These are phyloP conservation scores for Penicillium coprophilum DNA, from an alignment of 495 filamentous ascomycete genomes.

Conservation along the genomic window DNA sequence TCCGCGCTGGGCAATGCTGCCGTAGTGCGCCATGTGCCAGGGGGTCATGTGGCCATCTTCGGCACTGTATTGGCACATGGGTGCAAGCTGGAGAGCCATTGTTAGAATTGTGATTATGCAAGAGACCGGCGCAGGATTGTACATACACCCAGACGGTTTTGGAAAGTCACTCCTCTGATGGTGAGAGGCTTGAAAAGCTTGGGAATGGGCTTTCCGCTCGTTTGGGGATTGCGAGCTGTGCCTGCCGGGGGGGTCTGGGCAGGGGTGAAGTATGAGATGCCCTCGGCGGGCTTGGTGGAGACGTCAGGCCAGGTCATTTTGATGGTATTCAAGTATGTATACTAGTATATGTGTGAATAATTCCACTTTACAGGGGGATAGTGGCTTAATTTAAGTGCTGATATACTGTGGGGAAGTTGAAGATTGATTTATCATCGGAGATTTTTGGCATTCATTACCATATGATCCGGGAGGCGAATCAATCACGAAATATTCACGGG, in stretches of 20 bases:
- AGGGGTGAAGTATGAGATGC: constrained; percentile 69
- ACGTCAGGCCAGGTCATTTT: constrained; percentile 41
- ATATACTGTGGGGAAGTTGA: constrained; percentile 4
- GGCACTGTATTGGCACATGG: constrained; percentile 70
- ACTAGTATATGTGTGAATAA: constrained; percentile 8
- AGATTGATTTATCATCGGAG: constrained; percentile 12
- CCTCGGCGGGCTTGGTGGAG: constrained; percentile 42
- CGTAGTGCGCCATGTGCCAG: constrained; percentile 62
- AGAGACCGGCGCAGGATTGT: constrained; percentile 14
- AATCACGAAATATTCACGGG: background rate
- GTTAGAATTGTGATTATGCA: constrained; percentile 12
- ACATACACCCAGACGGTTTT: constrained; percentile 59
- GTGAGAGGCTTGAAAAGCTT: constrained; percentile 69
- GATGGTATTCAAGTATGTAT: background rate
- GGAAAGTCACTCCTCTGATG: constrained; percentile 57
- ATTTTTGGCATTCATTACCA: background rate
- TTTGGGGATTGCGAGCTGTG: constrained; percentile 61
- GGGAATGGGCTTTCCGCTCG: constrained; percentile 54
- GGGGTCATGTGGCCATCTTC: constrained; percentile 60
- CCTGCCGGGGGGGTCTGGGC: constrained; percentile 63
- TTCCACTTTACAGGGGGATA: background rate
- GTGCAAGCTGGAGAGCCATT: constrained; percentile 41
- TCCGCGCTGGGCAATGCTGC: constrained; percentile 63
- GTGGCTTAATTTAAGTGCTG: background rate
- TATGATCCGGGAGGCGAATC: background rate